Conservation (phyloP, 129 eudicot species). For the Pittosporum tobira region DNA sequence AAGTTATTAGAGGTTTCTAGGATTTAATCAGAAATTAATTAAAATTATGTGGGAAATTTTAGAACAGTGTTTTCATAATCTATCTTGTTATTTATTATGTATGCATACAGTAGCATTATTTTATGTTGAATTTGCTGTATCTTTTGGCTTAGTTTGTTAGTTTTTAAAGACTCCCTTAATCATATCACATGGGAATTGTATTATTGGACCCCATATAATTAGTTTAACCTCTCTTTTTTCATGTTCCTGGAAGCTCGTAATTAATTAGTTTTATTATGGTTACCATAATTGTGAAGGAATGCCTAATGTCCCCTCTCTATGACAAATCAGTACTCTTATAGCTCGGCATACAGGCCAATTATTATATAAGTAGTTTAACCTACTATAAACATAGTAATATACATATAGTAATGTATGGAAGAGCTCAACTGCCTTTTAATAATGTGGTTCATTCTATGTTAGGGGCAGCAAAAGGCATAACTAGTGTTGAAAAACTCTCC, state of each 20-base stretch:
- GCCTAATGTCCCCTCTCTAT: slow-evolving; percentile 1
- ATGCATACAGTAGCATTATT: slow-evolving; percentile 24
- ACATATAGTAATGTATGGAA: not conserved
- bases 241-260: slow-evolving; percentile 14
- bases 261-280: slow-evolving; percentile 8
- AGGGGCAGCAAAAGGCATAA: not conserved
- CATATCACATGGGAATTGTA: slow-evolving; percentile 75
- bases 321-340: slow-evolving; percentile 14
- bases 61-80: too few relatives aligned
- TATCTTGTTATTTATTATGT: slow-evolving; percentile 27
- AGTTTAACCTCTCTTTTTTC: slow-evolving; percentile 28
- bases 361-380: not conserved
- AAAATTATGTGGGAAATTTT: too few relatives aligned
- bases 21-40: too few relatives aligned
- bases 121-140: slow-evolving; percentile 49
- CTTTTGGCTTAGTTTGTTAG: slow-evolving; percentile 17
- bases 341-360: not conserved
- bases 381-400: too few relatives aligned
- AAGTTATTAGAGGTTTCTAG: too few relatives aligned
- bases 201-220: slow-evolving; percentile 53
- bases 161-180: slow-evolving; percentile 48
- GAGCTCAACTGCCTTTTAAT: not conserved
- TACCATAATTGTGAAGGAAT: not conserved
- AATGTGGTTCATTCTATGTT: not conserved
- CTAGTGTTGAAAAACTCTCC: too few relatives aligned